A percentile compares a stretch with the other conserved stretches of the same genome.
Evolutionary conservation across 1,139 yeast genomes (phyloP).

Genomic region (Suhomyces terraborum): DNA sequence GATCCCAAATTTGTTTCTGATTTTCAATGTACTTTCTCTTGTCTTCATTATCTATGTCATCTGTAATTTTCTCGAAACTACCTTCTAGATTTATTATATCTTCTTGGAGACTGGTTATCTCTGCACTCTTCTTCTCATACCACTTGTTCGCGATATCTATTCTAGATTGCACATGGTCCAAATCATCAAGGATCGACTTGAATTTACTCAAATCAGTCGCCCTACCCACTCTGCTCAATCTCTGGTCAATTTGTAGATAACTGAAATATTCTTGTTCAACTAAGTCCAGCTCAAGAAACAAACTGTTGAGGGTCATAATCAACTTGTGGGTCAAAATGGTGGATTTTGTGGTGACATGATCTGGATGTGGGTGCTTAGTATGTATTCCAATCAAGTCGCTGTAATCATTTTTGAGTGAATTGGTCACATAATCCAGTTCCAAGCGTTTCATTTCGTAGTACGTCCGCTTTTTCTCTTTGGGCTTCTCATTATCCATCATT

Average conservation of each 20-base stretch:
- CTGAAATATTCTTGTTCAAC: constrained; percentile 33
- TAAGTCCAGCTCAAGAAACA: constrained; percentile 29
- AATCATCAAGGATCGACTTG: constrained; percentile 32
- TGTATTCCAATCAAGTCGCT: constrained; percentile 62
- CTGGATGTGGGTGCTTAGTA: constrained; percentile 15
- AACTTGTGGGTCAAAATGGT: constrained; percentile 40
- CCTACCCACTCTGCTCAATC: constrained; percentile 33
- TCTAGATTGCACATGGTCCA: constrained; percentile 42
- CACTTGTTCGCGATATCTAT: constrained; percentile 45
- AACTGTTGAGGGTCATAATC: constrained; percentile 38
- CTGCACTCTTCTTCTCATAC: constrained; percentile 37
- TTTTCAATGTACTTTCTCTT: constrained; percentile 24
- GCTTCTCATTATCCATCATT: constrained; percentile 13
- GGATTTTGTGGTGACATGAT: constrained; percentile 21
- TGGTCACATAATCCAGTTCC: constrained; percentile 66
- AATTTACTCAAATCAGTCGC: constrained; percentile 34
- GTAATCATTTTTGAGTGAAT: constrained; percentile 62
- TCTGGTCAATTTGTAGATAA: constrained; percentile 24
- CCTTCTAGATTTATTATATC: constrained; percentile 25
- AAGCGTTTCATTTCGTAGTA: constrained; percentile 68
- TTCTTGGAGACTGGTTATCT: constrained; percentile 27
- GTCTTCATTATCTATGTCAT: constrained; percentile 22
- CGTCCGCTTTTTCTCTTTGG: constrained; percentile 28
- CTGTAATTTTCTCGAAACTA: constrained; percentile 23
- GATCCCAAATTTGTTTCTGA: constrained; percentile 43